phyloP scores from a whole-genome alignment of 2,329 filamentous ascomycete genomes.

The Seiridium cupressi region DNA sequence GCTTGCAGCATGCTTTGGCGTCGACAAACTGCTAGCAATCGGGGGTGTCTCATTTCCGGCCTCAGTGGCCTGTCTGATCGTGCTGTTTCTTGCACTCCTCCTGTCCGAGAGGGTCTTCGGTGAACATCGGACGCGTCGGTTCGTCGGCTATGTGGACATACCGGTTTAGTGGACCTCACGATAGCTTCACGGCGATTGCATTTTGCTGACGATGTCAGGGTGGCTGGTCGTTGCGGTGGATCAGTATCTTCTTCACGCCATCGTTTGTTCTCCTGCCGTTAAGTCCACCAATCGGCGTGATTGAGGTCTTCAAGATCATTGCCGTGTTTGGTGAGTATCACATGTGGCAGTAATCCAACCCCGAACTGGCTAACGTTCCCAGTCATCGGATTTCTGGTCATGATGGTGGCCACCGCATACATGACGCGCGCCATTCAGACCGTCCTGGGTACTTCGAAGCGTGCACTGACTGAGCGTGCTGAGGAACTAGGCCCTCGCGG shows the following conservation, averaged over 20 bases:
- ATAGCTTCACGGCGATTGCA: not conserved
- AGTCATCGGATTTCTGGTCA: slow-evolving; percentile 55
- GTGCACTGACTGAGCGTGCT: slow-evolving; percentile 46
- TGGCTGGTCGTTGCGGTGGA: slow-evolving; percentile 56
- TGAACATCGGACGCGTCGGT: slow-evolving; percentile 41
- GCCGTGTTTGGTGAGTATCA: slow-evolving; percentile 50
- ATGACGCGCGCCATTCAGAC: slow-evolving; percentile 53
- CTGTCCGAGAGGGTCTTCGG: slow-evolving; percentile 45
- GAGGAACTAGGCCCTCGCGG: slow-evolving; percentile 45
- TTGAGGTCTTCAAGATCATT: slow-evolving; percentile 58
- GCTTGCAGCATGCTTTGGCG: slow-evolving; percentile 40
- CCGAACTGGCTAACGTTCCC: not conserved
- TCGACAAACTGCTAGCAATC: slow-evolving; percentile 40
- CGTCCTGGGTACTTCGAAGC: slow-evolving; percentile 49
- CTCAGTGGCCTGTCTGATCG: slow-evolving; percentile 56
- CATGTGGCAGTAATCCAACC: not conserved
- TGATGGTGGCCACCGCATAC: slow-evolving; percentile 52
- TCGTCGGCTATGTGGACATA: slow-evolving; percentile 51
- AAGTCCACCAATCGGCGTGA: slow-evolving; percentile 49
- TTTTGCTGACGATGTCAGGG: slow-evolving; percentile 33
- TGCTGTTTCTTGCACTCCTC: slow-evolving; percentile 51
- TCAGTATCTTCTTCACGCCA: slow-evolving; percentile 58
- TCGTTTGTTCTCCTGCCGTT: slow-evolving; percentile 59
- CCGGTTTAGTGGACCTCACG: slow-evolving; percentile 36
- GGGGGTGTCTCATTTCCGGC: slow-evolving; percentile 55